Base-by-base conservation (phyloP, 164 flowering plant genomes). In the Annona squamosa region DNA sequence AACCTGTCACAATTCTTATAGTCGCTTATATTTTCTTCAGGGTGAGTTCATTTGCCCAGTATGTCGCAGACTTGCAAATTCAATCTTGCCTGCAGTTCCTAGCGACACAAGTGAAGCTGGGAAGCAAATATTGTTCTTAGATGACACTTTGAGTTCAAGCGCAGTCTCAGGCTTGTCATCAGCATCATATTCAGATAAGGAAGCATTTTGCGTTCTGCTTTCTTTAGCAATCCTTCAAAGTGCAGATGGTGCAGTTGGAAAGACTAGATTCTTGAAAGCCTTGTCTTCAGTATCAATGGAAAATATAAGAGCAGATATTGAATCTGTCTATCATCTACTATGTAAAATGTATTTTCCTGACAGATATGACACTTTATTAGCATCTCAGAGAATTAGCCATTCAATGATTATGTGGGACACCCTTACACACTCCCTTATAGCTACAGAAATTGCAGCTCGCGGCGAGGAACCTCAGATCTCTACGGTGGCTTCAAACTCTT, bases 11-110 rank as follows among this genome's bases (percentile, higher is more conserved):
- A 72, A 67, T 13, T 42, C 63, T 67, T 19, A 13, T 52, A 1
- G 47, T 75, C 61, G 61, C 57, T 71, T 48, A 10, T 59, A 9
- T 72, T 13, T 77, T 48, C 62, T 59, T 72, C 73, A 91, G 97
- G 99, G 98, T 42, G 98, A 95, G 78, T 90, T 95, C 73, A 88
- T 93, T 4, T 95, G 99, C 77, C 99, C 99, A 44, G 92, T 90
- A 59, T 95, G 99, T 74, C 94, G 99, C 5, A 87, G 89, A 63
- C 88, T 95, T 70, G 93, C 93, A 68, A 95, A 93, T 79, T 90
- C 92, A 46, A 85, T 87, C 69, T 79, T 95, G 85, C 97, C 99
- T 46, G 82, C 85, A 67, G 43, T 81, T 19, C 83, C 87, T 69
- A 77, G 76, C 41, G 79, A 81, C 73, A 65, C 71, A 45, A 71